Percentiles rank a stretch among this genome's conserved stretches.
Evolutionary conservation across 164 flowering plant genomes (phyloP).

Genomic region (Nelumbo lutea): DNA sequence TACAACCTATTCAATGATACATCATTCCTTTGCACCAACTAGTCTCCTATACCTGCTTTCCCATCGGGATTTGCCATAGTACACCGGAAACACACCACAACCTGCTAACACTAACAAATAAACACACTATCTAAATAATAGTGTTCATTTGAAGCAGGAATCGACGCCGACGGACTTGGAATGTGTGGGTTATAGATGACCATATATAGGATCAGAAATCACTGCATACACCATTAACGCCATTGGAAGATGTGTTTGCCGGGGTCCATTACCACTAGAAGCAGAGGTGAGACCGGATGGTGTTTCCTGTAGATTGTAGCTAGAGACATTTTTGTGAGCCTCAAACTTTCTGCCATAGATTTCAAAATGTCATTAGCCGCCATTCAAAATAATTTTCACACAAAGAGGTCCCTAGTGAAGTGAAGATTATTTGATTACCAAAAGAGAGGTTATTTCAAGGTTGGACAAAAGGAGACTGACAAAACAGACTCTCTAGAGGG

Average conservation of each 20-base stretch:
- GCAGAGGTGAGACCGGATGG: conserved; percentile 59
- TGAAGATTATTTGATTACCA: too few relatives aligned
- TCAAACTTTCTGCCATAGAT: conserved; percentile 69
- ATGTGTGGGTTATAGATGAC: conserved; percentile 92
- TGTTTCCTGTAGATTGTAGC: conserved; percentile 50
- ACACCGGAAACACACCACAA: conserved; percentile 92
- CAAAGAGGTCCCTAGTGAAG: too few relatives aligned
- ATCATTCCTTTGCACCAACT: too few relatives aligned
- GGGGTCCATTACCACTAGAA: conserved; percentile 41
- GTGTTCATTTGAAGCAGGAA: conserved; percentile 80
- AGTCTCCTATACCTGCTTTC: conserved; percentile 47
- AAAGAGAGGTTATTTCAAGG: too few relatives aligned
- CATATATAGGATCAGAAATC: conserved; percentile 44
- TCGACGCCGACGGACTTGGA: conserved; percentile 91
- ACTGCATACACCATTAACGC: conserved; percentile 88
- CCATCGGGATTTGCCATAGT: conserved; percentile 74
- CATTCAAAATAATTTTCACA: too few relatives aligned
- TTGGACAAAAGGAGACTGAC: too few relatives aligned
- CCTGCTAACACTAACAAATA: conserved; percentile 38
- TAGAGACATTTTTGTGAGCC: conserved; percentile 71
- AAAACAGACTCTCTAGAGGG: too few relatives aligned
- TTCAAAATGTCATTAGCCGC: conserved; percentile 47
- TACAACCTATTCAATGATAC: too few relatives aligned
- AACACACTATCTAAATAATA: conserved; percentile 62
- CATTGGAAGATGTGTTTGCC: conserved; percentile 9